Evolutionary conservation across 495 filamentous ascomycete genomes (phyloP), one percentile per base, ranked within the genome.

Genomic region (Tuber brumale): DNA sequence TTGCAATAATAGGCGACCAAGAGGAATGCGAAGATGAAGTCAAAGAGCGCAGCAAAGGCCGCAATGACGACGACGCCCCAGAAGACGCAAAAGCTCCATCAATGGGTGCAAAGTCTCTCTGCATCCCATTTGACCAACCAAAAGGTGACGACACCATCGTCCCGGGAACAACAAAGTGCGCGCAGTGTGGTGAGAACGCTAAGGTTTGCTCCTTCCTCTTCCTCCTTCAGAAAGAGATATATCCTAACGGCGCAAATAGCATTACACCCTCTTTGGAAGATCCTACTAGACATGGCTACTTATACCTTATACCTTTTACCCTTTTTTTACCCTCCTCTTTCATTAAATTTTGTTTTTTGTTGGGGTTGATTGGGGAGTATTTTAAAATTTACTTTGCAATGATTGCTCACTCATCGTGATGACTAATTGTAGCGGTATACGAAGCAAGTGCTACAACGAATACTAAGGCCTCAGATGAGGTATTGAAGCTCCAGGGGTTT

Each of bases 61-160:
- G 89, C 82, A 87, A 87, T 19, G 44, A 46, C 21, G 89, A 92
- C 73, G 91, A 90, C 71, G 88, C 86, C 48, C 89, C 93, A 19
- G 90, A 93, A 78, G 93, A 94, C 81, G 87, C 92, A 80, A 91
- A 90, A 81, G 92, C 92, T 31, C 95, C 96, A 70, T 91, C 89
- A 78, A 98, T 98, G 96, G 95, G 95, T 76, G 96, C 95, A 82
- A 99, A 99, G 90, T 92, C 90, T 77, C 87, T 99, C 81, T 99
- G 95, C 84, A 97, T 99, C 87, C 95, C 96, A 35, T 97, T 97
- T 82, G 93, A 98, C 78, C 95, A 98, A 88, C 94, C 95, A 48
- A 90, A 91, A 79, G 93, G 90, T 19, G 75, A 81, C 27, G 42
- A 83, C 73, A 73, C 77, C 48, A 85, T 97, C 75, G 86, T 89